Evolutionary conservation across 331 rosid species (phyloP), one percentile per base, ranked within the genome.

Genomic region (Acacia pycnantha): DNA sequence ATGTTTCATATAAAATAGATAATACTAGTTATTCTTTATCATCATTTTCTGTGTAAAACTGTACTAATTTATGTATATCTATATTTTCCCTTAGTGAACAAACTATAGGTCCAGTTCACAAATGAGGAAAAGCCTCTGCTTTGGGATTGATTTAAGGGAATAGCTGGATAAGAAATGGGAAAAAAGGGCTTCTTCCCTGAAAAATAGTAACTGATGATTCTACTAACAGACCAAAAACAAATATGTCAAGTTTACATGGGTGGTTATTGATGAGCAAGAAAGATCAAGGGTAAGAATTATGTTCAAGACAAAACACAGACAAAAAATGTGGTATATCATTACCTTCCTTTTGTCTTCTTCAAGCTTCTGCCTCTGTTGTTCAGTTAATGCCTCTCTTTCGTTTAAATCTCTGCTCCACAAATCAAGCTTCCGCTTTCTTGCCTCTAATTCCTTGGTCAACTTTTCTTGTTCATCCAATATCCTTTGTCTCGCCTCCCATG

Each of bases 331-430:
- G 44, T 35, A 82, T 68, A 62, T 54, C 15, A 75, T 65, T 80
- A 94, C 99, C 99, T 91, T 92, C 87, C 87, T 85, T 84, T 82
- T 92, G 35, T 96, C 99, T 79, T 94, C 99, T 14, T 91, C 97
- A 74, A 94, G 98, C 79, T 92, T 91, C 84, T 86, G 94, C 80
- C 93, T 92, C 88, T 96, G 97, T 58, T 89, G 92, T 81, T 91
- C 97, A 80, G 99, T 96, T 66, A 90, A 68, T 50, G 87, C 93
- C 90, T 96, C 98, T 3, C 97, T 92, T 76, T 91, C 90, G 90
- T 94, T 91, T 71, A 96, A 79, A 82, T 92, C 92, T 81, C 90
- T 94, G 79, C 91, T 92, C 97, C 99, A 88, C 43, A 88, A 47
- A 85, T 96, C 97, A 82, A 96, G 97, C 82, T 89, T 91, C 86